Conservation (phyloP, 1,284 basidiomycete genomes). For the Blastosporella zonata region DNA sequence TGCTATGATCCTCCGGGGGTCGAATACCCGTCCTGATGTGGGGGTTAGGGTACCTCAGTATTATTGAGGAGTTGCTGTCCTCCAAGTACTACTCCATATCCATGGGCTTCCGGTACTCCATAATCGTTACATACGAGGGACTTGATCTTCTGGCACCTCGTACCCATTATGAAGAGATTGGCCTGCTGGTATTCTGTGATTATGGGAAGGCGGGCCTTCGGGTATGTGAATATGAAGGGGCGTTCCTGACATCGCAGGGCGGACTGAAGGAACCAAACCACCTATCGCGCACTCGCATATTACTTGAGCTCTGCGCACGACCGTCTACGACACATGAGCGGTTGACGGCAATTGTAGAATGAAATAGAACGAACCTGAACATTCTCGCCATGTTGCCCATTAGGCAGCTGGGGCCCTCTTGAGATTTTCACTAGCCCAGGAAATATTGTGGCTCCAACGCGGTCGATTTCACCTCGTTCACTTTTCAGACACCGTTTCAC, state of each 20-base stretch:
- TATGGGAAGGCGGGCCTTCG: neutral
- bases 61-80: neutral
- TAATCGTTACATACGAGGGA: neutral
- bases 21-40: neutral
- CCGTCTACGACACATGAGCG: conserved; percentile 37
- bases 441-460: conserved; percentile 78
- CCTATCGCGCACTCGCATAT: conserved; percentile 76
- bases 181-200: neutral
- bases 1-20: neutral
- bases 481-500: conserved; percentile 73
- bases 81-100: conserved; percentile 8
- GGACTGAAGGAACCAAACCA: conserved; percentile 15
- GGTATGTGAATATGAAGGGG: neutral
- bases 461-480: conserved; percentile 65
- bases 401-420: conserved; percentile 33
- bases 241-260: neutral
- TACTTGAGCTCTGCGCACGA: conserved; percentile 78
- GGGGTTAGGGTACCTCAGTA: neutral
- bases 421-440: conserved; percentile 81
- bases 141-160: neutral
- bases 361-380: conserved; percentile 39
- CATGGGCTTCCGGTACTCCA: neutral
- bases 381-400: conserved; percentile 42
- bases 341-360: neutral
- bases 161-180: neutral